phyloP scores from a whole-genome alignment of 306 rosid genomes.

The Sophora flavescens region DNA sequence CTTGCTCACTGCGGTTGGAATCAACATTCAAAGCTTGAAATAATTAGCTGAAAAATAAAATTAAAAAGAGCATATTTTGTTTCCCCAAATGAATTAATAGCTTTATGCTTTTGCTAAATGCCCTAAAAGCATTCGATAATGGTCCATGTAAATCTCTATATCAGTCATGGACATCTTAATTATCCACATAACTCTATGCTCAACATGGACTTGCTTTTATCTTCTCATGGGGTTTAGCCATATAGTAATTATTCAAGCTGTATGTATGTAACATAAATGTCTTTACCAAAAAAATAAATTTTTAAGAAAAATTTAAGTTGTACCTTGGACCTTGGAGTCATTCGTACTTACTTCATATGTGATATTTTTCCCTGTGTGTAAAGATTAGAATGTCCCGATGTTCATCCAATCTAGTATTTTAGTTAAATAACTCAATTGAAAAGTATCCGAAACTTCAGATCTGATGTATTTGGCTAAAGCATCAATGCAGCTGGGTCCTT shows the following conservation, averaged over 20 bases:
- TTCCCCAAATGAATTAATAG: not conserved
- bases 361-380: not conserved
- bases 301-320: not conserved
- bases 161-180: not conserved
- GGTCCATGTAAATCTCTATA: conserved; percentile 10
- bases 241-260: not conserved
- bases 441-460: not conserved
- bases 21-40: not conserved
- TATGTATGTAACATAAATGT: not conserved
- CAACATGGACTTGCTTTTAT: conserved; percentile 23
- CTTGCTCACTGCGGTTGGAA: not conserved
- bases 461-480: conserved; percentile 4
- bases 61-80: not conserved
- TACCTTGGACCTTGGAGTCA: not conserved
- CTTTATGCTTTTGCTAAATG: conserved; percentile 28
- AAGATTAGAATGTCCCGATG: not conserved
- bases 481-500: not conserved
- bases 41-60: not conserved
- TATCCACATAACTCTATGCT: conserved; percentile 29
- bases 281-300: not conserved
- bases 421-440: not conserved
- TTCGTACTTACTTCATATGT: not conserved
- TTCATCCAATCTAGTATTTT: not conserved
- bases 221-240: not conserved
- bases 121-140: not conserved